Conservation (phyloP, 2,329 filamentous ascomycete species). For the Teratosphaeria gauchensis region DNA sequence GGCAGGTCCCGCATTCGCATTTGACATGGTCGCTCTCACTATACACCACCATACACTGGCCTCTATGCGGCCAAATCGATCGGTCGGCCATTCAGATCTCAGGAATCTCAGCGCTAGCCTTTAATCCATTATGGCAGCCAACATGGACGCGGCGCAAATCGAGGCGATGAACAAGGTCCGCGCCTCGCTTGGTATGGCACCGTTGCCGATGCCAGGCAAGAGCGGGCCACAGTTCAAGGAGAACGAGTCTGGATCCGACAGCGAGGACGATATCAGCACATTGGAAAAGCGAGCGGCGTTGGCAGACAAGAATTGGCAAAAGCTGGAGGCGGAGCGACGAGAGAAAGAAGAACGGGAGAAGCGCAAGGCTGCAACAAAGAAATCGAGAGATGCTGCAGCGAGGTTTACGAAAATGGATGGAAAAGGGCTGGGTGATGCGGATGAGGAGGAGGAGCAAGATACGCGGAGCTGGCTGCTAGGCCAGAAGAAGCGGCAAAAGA, state of each 20-base stretch:
- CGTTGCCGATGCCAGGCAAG: conserved; percentile 70
- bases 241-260: conserved; percentile 45
- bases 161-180: conserved; percentile 93
- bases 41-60: not conserved
- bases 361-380: conserved; percentile 73
- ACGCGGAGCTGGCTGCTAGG: conserved; percentile 79
- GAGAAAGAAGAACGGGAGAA: conserved; percentile 71
- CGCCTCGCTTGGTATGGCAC: conserved; percentile 78
- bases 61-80: not conserved
- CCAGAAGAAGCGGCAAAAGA: conserved; percentile 89
- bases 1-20: not conserved
- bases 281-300: conserved; percentile 70
- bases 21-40: not conserved
- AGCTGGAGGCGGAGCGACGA: conserved; percentile 56
- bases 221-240: conserved; percentile 50
- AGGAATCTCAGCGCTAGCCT: not conserved
- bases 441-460: conserved; percentile 54
- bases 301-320: conserved; percentile 65
- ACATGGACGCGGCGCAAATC: conserved; percentile 52
- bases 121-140: conserved; percentile 1
- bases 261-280: conserved; percentile 63
- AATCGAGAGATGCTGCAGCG: conserved; percentile 74
- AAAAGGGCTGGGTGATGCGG: conserved; percentile 69
- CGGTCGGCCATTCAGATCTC: not conserved
- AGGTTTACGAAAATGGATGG: conserved; percentile 68